These are phyloP conservation scores for Magnaporthiopsis incrustans DNA, from an alignment of 2,329 filamentous ascomycete genomes.

Conservation along the genomic window DNA sequence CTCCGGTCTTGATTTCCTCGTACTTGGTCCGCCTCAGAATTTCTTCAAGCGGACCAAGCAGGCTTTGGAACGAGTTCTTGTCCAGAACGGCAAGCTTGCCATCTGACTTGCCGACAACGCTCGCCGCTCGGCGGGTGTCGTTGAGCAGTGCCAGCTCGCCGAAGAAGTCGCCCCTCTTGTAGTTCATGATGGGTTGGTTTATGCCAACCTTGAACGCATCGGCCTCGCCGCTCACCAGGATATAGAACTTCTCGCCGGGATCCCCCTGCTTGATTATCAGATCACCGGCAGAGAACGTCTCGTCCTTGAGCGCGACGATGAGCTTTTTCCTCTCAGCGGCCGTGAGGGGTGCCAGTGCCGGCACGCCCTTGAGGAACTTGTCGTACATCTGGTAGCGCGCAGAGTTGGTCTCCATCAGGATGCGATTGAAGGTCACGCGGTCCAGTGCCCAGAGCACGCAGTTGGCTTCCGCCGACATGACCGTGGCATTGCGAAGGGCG, in stretches of 20 bases:
- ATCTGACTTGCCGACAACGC: slow-evolving; percentile 73
- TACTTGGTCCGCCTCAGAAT: slow-evolving; percentile 80
- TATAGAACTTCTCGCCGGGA: slow-evolving; percentile 83
- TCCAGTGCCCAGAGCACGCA: slow-evolving; percentile 92
- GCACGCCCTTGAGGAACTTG: slow-evolving; percentile 89
- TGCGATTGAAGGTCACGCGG: slow-evolving; percentile 91
- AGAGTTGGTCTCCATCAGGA: slow-evolving; percentile 97
- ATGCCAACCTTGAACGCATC: slow-evolving; percentile 75
- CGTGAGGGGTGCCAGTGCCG: slow-evolving; percentile 73
- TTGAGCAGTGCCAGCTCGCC: slow-evolving; percentile 91
- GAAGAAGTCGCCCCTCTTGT: slow-evolving; percentile 92
- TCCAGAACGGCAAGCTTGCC: slow-evolving; percentile 90
- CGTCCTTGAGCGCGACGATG: slow-evolving; percentile 87
- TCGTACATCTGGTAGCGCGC: slow-evolving; percentile 95
- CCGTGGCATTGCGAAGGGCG: slow-evolving; percentile 87
- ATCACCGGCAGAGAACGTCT: slow-evolving; percentile 72
- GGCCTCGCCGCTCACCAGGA: slow-evolving; percentile 80
- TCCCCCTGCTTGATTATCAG: slow-evolving; percentile 89
- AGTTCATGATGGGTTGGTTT: slow-evolving; percentile 65
- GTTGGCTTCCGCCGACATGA: slow-evolving; percentile 69
- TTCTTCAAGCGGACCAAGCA: slow-evolving; percentile 86
- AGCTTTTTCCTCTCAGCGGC: slow-evolving; percentile 96
- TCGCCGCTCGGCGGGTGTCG: slow-evolving; percentile 86
- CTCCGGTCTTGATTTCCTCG: slow-evolving; percentile 49
- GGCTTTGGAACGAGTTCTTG: slow-evolving; percentile 88